These are phyloP conservation scores for Serendipita sp. DNA, from an alignment of 768 basidiomycete genomes.

Conservation along the genomic window DNA sequence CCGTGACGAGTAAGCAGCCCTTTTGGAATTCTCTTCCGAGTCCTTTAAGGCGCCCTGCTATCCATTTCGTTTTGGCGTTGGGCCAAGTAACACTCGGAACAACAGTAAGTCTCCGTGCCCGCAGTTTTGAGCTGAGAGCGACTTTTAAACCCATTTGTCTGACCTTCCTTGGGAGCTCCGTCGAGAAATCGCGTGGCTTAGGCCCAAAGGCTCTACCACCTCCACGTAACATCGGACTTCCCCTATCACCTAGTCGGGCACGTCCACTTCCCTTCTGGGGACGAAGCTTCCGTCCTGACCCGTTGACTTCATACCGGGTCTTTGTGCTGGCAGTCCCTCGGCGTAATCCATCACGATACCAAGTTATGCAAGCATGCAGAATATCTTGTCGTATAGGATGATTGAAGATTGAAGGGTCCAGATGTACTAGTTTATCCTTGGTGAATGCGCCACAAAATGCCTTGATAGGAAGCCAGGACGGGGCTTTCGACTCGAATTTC, in stretches of 20 bases:
- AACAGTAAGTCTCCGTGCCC: constrained; percentile 56
- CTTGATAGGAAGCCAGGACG: neutral
- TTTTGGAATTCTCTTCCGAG: constrained; percentile 51
- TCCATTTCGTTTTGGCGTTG: constrained; percentile 49
- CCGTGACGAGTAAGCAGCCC: constrained; percentile 47
- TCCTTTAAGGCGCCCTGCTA: constrained; percentile 43
- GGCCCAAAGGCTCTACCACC: constrained; percentile 90
- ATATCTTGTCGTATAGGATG: constrained; percentile 84
- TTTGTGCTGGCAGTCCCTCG: constrained; percentile 87
- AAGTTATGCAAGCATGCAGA: constrained; percentile 78
- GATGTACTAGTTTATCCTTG: constrained; percentile 17
- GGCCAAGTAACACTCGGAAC: constrained; percentile 61
- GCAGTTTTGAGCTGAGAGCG: constrained; percentile 69
- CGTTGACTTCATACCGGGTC: constrained; percentile 76
- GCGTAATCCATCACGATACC: constrained; percentile 75
- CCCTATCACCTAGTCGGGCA: constrained; percentile 79
- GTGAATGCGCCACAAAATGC: neutral
- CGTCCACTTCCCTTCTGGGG: constrained; percentile 82
- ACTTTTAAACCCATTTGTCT: constrained; percentile 85
- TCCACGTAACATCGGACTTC: constrained; percentile 74
- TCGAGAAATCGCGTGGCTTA: constrained; percentile 81
- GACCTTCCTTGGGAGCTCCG: constrained; percentile 84
- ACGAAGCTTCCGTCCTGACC: constrained; percentile 77
- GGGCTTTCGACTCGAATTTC: neutral
- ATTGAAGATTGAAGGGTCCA: constrained; percentile 48